A percentile compares a stretch with the other conserved stretches of the same genome.
Conservation (phyloP, 1,139 yeast species). For the Geotrichum cucujoidarum region DNA sequence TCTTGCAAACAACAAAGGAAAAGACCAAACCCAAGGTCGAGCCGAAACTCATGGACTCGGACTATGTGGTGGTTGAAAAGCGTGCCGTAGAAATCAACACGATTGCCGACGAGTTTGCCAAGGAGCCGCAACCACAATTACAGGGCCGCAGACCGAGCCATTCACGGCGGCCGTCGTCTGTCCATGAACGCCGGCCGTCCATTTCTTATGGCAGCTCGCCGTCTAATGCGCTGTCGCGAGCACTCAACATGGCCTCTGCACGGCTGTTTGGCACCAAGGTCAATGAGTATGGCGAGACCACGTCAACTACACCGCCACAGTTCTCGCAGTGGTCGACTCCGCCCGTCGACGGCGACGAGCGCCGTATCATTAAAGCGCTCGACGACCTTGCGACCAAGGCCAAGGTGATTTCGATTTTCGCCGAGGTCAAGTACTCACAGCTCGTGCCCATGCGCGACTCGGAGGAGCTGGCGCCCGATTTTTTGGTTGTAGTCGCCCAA, state of each 20-base stretch:
- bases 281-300: conserved; percentile 26
- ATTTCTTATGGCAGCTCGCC: conserved; percentile 60
- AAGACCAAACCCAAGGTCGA: neutral
- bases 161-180: conserved; percentile 13
- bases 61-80: conserved; percentile 91
- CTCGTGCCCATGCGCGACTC: conserved; percentile 52
- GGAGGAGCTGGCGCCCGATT: conserved; percentile 52
- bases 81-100: conserved; percentile 93
- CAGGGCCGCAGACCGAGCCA: neutral
- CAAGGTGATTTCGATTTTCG: conserved; percentile 80
- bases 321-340: conserved; percentile 24
- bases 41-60: conserved; percentile 49
- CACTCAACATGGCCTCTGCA: conserved; percentile 81
- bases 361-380: conserved; percentile 46
- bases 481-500: conserved; percentile 58
- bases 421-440: conserved; percentile 85
- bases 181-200: conserved; percentile 28
- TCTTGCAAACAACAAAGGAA: conserved; percentile 16
- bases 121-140: conserved; percentile 24
- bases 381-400: conserved; percentile 85
- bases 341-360: conserved; percentile 30
- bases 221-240: conserved; percentile 80
- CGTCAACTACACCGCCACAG: conserved; percentile 38
- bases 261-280: conserved; percentile 62
- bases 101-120: conserved; percentile 78